Base-by-base conservation (phyloP, 495 filamentous ascomycete species). In the Aspergillus leporis region DNA sequence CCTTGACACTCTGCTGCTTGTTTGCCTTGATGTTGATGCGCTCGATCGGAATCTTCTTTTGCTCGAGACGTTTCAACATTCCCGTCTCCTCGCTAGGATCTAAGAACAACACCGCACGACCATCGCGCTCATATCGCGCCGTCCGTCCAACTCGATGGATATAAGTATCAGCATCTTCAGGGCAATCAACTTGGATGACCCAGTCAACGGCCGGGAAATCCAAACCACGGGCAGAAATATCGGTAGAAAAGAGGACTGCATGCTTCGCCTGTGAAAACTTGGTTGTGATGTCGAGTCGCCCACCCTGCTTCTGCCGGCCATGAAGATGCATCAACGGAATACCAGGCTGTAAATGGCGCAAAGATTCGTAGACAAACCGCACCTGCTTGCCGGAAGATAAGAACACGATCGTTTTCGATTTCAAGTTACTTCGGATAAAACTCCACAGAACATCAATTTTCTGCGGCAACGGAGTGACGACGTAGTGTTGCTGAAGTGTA, bases 151-250 rank as follows among this genome's bases (percentile, higher is more conserved):
- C 95, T 52, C 94, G 87, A 71, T 98, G 94, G 61, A 98, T 98
- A 61, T 98, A 98, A 0, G 94, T 98, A 61, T 97, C 94, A 1
- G 89, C 89, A 72, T 98, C 94, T 73, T 98, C 94, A 0, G 94
- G 94, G 60, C 91, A 96, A 70, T 98, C 94, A 28, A 91, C 73
- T 67, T 98, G 94, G 47, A 98, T 87, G 10, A 98, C 94, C 92
- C 94, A 98, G 70, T 98, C 94, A 1, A 98, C 93, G 13, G 92
- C 90, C 0, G 94, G 94, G 69, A 98, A 97, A 69, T 98, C 94
- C 9, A 98, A 80, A 54, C 94, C 94, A 63, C 94, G 83, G 0
- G 94, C 94, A 34, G 92, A 91, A 31, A 98, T 90, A 69, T 98
- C 94, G 0, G 94, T 99, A 1, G 93, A 90, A 66, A 99, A 96